Evolutionary conservation across 768 basidiomycete species (phyloP).

Genomic region (Tricholoma bakamatsutake): DNA sequence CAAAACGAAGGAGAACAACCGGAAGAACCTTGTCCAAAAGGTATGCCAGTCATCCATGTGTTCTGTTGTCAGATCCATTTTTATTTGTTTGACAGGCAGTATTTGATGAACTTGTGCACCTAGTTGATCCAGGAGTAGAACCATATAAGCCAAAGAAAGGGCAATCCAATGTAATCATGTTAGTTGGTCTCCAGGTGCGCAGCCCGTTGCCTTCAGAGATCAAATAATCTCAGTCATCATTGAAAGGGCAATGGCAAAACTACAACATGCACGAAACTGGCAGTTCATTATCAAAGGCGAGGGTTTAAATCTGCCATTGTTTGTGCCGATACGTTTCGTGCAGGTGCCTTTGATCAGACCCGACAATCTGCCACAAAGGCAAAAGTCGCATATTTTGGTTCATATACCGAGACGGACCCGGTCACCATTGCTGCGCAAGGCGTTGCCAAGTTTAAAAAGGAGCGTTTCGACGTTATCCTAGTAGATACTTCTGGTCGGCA

Average conservation of each 20-base stretch:
- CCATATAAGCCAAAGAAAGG: conserved; percentile 97
- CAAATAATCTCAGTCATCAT: not conserved
- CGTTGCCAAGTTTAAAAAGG: conserved; percentile 96
- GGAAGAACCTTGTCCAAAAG: conserved; percentile 89
- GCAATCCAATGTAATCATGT: conserved; percentile 92
- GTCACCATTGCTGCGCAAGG: conserved; percentile 93
- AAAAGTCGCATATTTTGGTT: conserved; percentile 98
- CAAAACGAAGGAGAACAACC: conserved; percentile 73
- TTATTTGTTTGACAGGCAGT: conserved; percentile 58
- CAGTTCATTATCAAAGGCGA: conserved; percentile 94
- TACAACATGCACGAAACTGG: conserved; percentile 97
- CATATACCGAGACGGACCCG: conserved; percentile 98
- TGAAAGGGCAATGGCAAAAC: conserved; percentile 94
- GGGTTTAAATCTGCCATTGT: conserved; percentile 97
- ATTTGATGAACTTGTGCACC: conserved; percentile 90
- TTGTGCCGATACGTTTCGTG: conserved; percentile 98
- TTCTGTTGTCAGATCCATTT: not conserved
- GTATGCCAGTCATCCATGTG: conserved; percentile 31
- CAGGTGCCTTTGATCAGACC: conserved; percentile 98
- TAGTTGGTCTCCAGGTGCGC: conserved; percentile 87
- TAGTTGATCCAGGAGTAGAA: conserved; percentile 94
- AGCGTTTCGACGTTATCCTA: conserved; percentile 96
- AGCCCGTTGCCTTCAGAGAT: not conserved
- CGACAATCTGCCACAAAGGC: conserved; percentile 98
- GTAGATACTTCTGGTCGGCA: conserved; percentile 98